A percentile compares a stretch with the other conserved stretches of the same genome.
These are phyloP conservation scores for Selaginella moellendorffii DNA, from an alignment of 75 land plant genomes.

Conservation along the genomic window DNA sequence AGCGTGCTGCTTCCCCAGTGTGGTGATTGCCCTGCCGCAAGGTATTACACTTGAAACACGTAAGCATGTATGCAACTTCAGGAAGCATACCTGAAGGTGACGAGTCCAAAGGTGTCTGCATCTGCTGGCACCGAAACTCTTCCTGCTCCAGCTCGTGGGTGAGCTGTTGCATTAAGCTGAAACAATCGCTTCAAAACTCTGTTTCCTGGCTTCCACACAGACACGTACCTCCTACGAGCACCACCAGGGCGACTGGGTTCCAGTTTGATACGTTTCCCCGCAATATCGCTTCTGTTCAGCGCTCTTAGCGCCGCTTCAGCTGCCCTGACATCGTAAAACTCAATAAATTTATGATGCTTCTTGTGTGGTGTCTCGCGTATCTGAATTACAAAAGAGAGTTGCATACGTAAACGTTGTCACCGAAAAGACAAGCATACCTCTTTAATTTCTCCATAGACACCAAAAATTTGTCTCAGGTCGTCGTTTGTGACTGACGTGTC, in stretches of 20 bases:
- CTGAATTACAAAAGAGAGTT: too few species aligned
- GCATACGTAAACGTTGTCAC: too few species aligned
- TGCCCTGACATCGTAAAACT: too few species aligned
- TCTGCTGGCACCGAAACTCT: conserved; percentile 52
- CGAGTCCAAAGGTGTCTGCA: conserved; percentile 62
- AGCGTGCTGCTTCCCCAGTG: too few species aligned
- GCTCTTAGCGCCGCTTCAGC: conserved; percentile 65
- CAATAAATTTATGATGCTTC: too few species aligned
- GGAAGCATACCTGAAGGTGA: conserved; percentile 99
- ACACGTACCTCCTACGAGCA: conserved; percentile 38
- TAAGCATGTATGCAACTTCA: too few species aligned
- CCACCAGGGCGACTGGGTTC: conserved; percentile 68
- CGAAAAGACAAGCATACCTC: conserved; percentile 52
- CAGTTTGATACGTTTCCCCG: conserved; percentile 68
- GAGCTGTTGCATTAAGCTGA: conserved; percentile 78
- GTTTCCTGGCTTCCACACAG: too few species aligned
- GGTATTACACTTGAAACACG: too few species aligned
- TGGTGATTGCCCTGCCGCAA: too few species aligned
- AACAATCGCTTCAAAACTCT: not conserved
- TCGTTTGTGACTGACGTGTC: conserved; percentile 88
- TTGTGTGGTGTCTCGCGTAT: too few species aligned
- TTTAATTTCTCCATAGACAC: conserved; percentile 82
- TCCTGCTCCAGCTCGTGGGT: too few species aligned
- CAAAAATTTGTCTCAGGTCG: conserved; percentile 72
- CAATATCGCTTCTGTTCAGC: conserved; percentile 61